Evolutionary conservation across 176 grass and related monocot species (phyloP).

Genomic region (Cenchrus purpureus): DNA sequence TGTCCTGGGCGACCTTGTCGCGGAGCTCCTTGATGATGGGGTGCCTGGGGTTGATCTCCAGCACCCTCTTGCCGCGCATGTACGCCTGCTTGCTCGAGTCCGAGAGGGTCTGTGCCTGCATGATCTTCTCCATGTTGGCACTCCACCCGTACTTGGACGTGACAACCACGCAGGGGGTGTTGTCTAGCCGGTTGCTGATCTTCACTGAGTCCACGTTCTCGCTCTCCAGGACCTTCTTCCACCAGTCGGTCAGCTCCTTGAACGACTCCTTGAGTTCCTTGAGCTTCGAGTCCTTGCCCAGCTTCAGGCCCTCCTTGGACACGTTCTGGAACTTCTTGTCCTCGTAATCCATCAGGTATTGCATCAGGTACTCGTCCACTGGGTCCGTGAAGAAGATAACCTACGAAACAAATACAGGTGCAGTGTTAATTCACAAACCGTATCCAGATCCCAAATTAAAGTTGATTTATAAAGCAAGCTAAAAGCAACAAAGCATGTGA

Average conservation of each 20-base stretch:
- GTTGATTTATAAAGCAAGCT: not conserved
- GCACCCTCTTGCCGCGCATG: conserved; percentile 88
- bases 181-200: conserved; percentile 82
- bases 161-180: conserved; percentile 86
- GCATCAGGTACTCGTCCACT: conserved; percentile 94
- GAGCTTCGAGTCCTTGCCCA: conserved; percentile 91
- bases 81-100: conserved; percentile 91
- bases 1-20: conserved; percentile 81
- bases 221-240: conserved; percentile 76
- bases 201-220: conserved; percentile 94
- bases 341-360: conserved; percentile 99
- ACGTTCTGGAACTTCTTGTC: conserved; percentile 99
- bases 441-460: not conserved
- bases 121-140: conserved; percentile 99
- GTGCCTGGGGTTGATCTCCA: conserved; percentile 94
- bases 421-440: not conserved
- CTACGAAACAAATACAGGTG: conserved; percentile 30
- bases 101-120: conserved; percentile 85
- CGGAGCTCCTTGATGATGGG: conserved; percentile 98
- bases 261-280: conserved; percentile 98
- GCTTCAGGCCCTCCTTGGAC: conserved; percentile 92
- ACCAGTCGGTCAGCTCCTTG: conserved; percentile 93
- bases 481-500: not conserved
- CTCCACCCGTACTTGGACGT: conserved; percentile 95
- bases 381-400: conserved; percentile 98